Conservation (phyloP, 2,329 filamentous ascomycete genomes). For the Raffaelea ambrosiae region DNA sequence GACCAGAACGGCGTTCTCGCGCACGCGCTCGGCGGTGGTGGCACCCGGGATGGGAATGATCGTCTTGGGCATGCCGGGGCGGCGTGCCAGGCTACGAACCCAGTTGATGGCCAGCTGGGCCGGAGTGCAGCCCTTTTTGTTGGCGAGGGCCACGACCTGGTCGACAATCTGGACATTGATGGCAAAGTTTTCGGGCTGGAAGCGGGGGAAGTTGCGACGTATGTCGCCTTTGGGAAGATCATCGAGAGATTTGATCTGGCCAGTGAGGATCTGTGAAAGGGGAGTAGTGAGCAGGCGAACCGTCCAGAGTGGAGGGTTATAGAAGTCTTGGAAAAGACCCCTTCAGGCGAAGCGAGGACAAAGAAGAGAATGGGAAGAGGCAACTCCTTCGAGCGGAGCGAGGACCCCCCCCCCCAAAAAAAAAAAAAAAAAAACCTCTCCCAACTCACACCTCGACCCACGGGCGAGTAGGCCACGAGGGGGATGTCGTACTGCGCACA, state of each 20-base stretch:
- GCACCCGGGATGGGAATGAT: slow-evolving; percentile 38
- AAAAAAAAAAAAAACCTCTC: neutral
- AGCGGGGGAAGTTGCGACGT: slow-evolving; percentile 35
- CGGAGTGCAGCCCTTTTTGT: slow-evolving; percentile 37
- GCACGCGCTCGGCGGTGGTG: slow-evolving; percentile 30
- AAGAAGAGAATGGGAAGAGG: neutral
- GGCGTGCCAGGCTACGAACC: slow-evolving; percentile 35
- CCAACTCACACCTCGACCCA: slow-evolving; percentile 41
- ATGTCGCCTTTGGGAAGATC: slow-evolving; percentile 35
- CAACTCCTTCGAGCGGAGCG: neutral
- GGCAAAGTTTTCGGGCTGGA: slow-evolving; percentile 39
- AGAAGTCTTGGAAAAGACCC: no score
- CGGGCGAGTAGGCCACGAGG: slow-evolving; percentile 49
- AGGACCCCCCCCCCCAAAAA: no score
- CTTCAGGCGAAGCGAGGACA: no score
- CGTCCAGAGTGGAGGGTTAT: no score
- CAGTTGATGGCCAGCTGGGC: slow-evolving; percentile 49
- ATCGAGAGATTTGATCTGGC: slow-evolving; percentile 26
- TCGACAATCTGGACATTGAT: slow-evolving; percentile 42
- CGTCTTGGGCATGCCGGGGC: slow-evolving; percentile 28
- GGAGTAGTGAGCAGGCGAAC: no score
- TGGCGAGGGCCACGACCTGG: slow-evolving; percentile 33
- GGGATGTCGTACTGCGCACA: slow-evolving; percentile 46
- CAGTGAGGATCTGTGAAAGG: slow-evolving; percentile 40
- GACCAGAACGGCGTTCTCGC: slow-evolving; percentile 36